These are phyloP conservation scores for Scutellaria barbata DNA, from an alignment of 257 asterid species.

Conservation along the genomic window DNA sequence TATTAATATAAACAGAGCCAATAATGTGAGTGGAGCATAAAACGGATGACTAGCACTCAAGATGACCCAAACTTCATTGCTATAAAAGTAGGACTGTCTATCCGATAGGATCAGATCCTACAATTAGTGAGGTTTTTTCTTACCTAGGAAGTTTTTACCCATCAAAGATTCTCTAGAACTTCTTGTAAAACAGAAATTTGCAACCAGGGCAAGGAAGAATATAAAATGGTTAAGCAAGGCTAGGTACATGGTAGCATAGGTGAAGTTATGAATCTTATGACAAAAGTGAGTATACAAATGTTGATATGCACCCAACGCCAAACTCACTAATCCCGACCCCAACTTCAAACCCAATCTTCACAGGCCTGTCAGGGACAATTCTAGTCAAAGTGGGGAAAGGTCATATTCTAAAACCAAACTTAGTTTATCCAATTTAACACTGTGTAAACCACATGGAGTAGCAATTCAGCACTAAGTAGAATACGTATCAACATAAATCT, in stretches of 20 bases:
- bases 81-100: not conserved
- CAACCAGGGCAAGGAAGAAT: not conserved
- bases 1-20: not conserved
- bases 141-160: not conserved
- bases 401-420: not conserved
- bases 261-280: constrained; percentile 8
- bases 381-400: not conserved
- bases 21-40: not conserved
- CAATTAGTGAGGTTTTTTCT: not conserved
- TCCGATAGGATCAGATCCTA: not conserved
- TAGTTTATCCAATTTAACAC: not conserved
- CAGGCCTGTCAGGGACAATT: not conserved
- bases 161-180: constrained; percentile 11
- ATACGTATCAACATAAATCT: not conserved
- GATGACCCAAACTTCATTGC: not conserved
- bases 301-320: not conserved
- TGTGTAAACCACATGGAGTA: not conserved
- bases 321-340: constrained; percentile 11
- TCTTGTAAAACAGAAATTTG: not conserved
- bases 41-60: not conserved
- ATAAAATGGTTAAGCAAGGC: not conserved
- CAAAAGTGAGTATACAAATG: not conserved
- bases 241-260: not conserved
- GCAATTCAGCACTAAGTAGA: not conserved
- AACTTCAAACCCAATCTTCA: not conserved